Evolutionary conservation across 108 stramenopile genomes (phyloP), one percentile per base, ranked within the genome.

Genomic region (Thalassiosira profunda): DNA sequence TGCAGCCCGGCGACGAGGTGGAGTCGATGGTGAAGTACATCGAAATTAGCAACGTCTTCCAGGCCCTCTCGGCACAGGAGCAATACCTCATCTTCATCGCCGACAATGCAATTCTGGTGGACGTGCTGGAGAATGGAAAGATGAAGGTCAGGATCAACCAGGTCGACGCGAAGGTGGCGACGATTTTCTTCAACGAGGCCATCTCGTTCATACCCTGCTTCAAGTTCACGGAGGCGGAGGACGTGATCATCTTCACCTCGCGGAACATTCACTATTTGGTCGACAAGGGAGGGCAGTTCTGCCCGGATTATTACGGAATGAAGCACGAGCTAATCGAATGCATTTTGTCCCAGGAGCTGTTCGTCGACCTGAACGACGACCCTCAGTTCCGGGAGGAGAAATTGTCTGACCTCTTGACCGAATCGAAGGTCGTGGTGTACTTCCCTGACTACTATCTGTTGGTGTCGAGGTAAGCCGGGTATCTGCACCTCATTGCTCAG

Each of bases 1-100:
- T 83, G 15, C 60, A 80, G 58, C 58, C 76, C 0, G 60, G 53
- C 48, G 36, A 76, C 14, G 66, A 58, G 36, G 63, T 83, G 31
- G 61, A 83, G 51, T 75, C 73, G 15, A 80, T 83, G 82, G 82
- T 83, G 40, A 83, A 80, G 58, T 83, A 80, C 53, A 67, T 83
- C 9, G 82, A 83, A 75, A 52, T 83, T 34, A 72, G 51, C 14
- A 83, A 83, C 34, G 82, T 75, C 4, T 83, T 83, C 42, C 67
- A 63, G 15, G 38, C 68, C 3, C 57, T 80, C 9, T 75, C 74
- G 10, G 18, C 33, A 5, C 35, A 65, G n/a, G 74, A 83, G 35
- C 79, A 75, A 42, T 83, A 74, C 56, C 64, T 83, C 10, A 45
- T 83, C n/a, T 83, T 83, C 58, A 76, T 83, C 48, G 70, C 67